Base-by-base conservation (phyloP, 1,139 yeast species). In the Ashbya aceris region DNA sequence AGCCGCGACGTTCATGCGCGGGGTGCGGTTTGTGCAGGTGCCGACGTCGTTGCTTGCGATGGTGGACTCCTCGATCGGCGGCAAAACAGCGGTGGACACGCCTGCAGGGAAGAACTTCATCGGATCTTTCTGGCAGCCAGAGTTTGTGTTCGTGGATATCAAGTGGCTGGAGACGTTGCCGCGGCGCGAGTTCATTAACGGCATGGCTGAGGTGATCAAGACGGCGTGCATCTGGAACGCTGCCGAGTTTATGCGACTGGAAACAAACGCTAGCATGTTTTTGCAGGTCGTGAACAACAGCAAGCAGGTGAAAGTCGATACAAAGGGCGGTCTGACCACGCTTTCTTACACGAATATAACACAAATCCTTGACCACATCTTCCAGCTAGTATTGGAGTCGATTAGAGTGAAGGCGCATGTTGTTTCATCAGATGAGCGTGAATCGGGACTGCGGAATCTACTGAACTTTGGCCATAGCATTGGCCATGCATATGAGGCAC, bases 151-250 rank as follows among this genome's bases (percentile, higher is more conserved):
- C 59, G 91, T 84, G 38, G 99, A 93, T 65, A 79, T 89, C 44
- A 74, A 82, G 29, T 91, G 93, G 68, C 73, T 93, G 59, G 82
- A 82, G 52, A 83, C 96, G 13, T 71, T 93, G 48, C 96, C 98
- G 1, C 79, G 81, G 39, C 76, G 98, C 54, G 97, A 93, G 62
- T 86, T 93, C 62, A 85, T 93, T 56, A 93, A 93, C 59, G 99
- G 99, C 49, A 91, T 93, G 91, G 95, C 96, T 1, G 99, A 93
- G 67, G 96, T 93, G 44, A 83, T 93, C 53, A 93, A 91, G 68
- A 93, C 98, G 8, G 98, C 97, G 8, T 96, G 97, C 30, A 89
- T 93, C 56, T 93, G 97, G 97, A 82, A 89, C 60, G 96, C 84
- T 52, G 70, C 62, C 0, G 97, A 91, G 61, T 93, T 93, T 62